Evolutionary conservation across 495 filamentous ascomycete species (phyloP), one percentile per base, ranked within the genome.

Genomic region (Penicillium nucicola): DNA sequence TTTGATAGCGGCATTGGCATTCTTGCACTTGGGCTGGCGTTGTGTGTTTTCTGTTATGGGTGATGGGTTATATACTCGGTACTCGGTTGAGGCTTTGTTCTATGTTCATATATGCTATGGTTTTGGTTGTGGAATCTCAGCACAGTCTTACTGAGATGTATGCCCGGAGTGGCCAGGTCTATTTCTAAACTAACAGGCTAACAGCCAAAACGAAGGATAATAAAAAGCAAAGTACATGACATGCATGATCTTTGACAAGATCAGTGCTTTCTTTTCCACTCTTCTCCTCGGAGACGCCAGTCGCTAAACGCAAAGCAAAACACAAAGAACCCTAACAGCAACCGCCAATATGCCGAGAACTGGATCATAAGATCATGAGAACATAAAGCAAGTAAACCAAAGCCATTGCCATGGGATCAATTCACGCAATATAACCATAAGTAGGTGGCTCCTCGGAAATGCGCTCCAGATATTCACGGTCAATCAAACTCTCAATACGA

Each of bases 381-480:
- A 36, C 7, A 30, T 18, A 12, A 44, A 18, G 41, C 28, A 46
- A 50, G 32, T 31, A 15, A 15, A 56, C 34, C 23, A 23, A 44
- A 33, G 19, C 23, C 32, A 49, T 41, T 22, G 12, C 19, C 14
- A 15, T 18, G 13, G 31, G 23, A 19, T 22, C n/a, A 6, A 18
- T 50, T 52, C 46, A 87, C 20, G 84, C 92, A 46, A 96, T 65
- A 64, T 96, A 96, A 30, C 80, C 77, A 60, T 96, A 96, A 1
- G 84, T 81, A 2, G 89, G 77, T 5, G 77, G 71, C 11, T 85
- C 81, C 25, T 84, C 82, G 15, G 90, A 87, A 0, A 92, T 74
- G 20, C 93, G 83, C 67, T 95, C 92, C n/a, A 99, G 70, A 60
- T 97, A 99, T 62, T 99, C 93, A 38, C 91, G 80, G 53, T 87